These are phyloP conservation scores for Neonothopanus nambi DNA, from an alignment of 1,284 basidiomycete genomes.

Conservation along the genomic window DNA sequence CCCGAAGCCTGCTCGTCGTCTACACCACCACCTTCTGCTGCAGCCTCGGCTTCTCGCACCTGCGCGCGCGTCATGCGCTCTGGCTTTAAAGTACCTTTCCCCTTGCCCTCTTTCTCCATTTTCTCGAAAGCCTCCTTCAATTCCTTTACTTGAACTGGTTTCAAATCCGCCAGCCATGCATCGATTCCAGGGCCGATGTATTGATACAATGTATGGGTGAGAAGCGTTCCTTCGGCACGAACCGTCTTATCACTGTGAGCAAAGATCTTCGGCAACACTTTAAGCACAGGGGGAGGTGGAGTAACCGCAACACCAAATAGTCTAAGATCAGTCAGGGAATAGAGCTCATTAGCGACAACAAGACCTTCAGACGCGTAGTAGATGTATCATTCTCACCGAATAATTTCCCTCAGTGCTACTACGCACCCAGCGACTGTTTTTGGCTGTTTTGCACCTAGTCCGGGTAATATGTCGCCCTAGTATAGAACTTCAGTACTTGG, in stretches of 20 bases:
- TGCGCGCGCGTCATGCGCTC: conserved; percentile 79
- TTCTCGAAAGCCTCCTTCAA: conserved; percentile 88
- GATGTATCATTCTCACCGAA: conserved; percentile 37
- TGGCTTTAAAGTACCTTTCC: conserved; percentile 80
- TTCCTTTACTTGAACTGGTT: conserved; percentile 98
- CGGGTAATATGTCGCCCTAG: conserved; percentile 82
- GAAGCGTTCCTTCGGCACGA: conserved; percentile 84
- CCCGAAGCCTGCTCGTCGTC: conserved; percentile 36
- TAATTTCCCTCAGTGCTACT: conserved; percentile 77
- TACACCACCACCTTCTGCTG: conserved; percentile 41
- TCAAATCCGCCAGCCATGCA: conserved; percentile 88
- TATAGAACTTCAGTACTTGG: conserved; percentile 27
- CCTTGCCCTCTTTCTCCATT: conserved; percentile 82
- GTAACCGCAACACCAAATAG: conserved; percentile 81
- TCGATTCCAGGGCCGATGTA: conserved; percentile 89
- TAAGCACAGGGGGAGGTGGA: conserved; percentile 80
- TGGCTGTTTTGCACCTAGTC: conserved; percentile 90
- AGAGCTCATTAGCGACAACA: not conserved
- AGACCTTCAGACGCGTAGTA: no score
- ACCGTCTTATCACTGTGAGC: conserved; percentile 96
- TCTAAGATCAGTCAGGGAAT: conserved; percentile 41
- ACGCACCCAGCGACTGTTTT: conserved; percentile 89
- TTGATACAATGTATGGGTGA: conserved; percentile 82
- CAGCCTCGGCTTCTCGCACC: conserved; percentile 71
- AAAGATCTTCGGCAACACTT: conserved; percentile 91